Percentiles rank a stretch among this genome's conserved stretches.
Evolutionary conservation across 495 filamentous ascomycete genomes (phyloP).

Genomic region (Hypoxylon cercidicola): DNA sequence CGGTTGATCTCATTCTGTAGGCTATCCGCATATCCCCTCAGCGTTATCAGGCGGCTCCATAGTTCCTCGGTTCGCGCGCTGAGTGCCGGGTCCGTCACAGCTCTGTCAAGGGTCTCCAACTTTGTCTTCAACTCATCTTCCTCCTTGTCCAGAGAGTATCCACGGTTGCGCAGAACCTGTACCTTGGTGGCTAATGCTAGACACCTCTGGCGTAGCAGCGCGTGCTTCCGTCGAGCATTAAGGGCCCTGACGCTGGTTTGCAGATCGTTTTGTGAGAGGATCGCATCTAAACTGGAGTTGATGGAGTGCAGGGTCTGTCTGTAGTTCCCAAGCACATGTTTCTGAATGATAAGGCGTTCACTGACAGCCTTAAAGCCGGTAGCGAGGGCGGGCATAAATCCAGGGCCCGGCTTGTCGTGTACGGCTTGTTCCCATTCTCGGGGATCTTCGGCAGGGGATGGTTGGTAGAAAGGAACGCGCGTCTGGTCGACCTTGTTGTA

Average conservation of each 20-base stretch:
- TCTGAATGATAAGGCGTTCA: slow-evolving; percentile 80
- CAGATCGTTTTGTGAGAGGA: slow-evolving; percentile 84
- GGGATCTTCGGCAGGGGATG: slow-evolving; percentile 78
- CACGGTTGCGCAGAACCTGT: slow-evolving; percentile 88
- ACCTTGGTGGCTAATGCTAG: slow-evolving; percentile 88
- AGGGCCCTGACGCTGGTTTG: slow-evolving; percentile 80
- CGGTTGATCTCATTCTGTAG: slow-evolving; percentile 83
- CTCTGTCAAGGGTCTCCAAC: slow-evolving; percentile 76
- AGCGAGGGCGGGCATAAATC: slow-evolving; percentile 76
- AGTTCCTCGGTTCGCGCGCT: slow-evolving; percentile 90
- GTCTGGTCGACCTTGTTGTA: slow-evolving; percentile 90
- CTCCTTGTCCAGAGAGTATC: slow-evolving; percentile 89
- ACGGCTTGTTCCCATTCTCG: slow-evolving; percentile 94
- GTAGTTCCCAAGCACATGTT: slow-evolving; percentile 75
- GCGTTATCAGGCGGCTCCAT: slow-evolving; percentile 91
- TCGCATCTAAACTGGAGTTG: slow-evolving; percentile 80
- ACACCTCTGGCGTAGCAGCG: slow-evolving; percentile 81
- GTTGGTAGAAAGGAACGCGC: slow-evolving; percentile 82
- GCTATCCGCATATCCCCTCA: slow-evolving; percentile 80
- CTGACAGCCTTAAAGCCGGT: slow-evolving; percentile 69
- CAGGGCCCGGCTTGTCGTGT: slow-evolving; percentile 79
- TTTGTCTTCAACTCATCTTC: slow-evolving; percentile 93
- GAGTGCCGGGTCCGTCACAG: slow-evolving; percentile 83
- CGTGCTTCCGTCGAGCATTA: slow-evolving; percentile 83
- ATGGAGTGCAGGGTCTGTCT: slow-evolving; percentile 89